phyloP scores from a whole-genome alignment of 495 filamentous ascomycete species.

The Penicillium atrosanguineum region DNA sequence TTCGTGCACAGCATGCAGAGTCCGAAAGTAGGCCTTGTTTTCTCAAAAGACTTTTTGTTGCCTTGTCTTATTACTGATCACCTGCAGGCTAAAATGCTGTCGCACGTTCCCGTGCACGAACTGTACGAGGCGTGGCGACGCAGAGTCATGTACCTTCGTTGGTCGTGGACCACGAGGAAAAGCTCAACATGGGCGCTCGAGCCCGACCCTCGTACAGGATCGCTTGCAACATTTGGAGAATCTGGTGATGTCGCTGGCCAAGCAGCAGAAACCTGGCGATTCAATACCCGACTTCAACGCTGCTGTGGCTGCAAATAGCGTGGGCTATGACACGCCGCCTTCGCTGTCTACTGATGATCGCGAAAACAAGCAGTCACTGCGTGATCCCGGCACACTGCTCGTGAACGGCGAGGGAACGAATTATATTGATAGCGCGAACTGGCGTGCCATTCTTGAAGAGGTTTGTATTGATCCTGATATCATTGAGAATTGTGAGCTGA shows the following conservation, averaged over 20 bases:
- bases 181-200: conserved; percentile 29
- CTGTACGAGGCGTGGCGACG: conserved; percentile 47
- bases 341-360: conserved; percentile 66
- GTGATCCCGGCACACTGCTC: conserved; percentile 62
- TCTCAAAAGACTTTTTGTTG: not conserved
- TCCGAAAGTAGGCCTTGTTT: conserved; percentile 42
- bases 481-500: not conserved
- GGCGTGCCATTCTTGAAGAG: conserved; percentile 52
- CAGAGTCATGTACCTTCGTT: conserved; percentile 42
- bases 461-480: conserved; percentile 26
- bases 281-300: conserved; percentile 11
- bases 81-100: conserved; percentile 49
- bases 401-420: conserved; percentile 50
- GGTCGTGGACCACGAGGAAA: conserved; percentile 36
- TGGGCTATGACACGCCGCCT: conserved; percentile 19
- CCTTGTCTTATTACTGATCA: not conserved
- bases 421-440: conserved; percentile 50
- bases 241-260: conserved; percentile 45
- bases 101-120: conserved; percentile 50
- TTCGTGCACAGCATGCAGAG: conserved; percentile 53
- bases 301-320: not conserved
- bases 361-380: conserved; percentile 44
- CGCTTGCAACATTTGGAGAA: conserved; percentile 53
- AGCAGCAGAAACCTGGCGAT: conserved; percentile 32
- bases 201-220: conserved; percentile 42